Percentiles rank a stretch among this genome's conserved stretches.
Conservation (phyloP, 2,329 filamentous ascomycete genomes). For the Aspergillus sp. region DNA sequence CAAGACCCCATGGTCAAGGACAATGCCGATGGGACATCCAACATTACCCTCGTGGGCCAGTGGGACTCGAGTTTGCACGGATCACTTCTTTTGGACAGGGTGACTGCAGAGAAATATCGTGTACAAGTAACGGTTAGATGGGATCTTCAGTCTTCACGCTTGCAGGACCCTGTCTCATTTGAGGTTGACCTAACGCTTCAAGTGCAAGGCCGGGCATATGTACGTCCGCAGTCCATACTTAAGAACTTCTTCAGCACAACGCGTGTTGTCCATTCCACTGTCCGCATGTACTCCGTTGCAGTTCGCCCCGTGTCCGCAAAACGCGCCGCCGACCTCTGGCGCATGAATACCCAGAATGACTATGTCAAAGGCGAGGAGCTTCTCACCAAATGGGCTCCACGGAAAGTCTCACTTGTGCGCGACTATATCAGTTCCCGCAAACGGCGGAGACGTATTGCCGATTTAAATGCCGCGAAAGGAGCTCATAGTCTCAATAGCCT, state of each 20-base stretch:
- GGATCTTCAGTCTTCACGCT: conserved; percentile 79
- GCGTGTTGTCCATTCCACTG: conserved; percentile 82
- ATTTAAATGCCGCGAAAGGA: conserved; percentile 67
- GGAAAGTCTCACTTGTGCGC: conserved; percentile 85
- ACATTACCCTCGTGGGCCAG: conserved; percentile 82
- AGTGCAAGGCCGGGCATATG: conserved; percentile 78
- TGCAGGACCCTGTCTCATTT: conserved; percentile 88
- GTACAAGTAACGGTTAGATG: conserved; percentile 85
- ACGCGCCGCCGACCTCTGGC: conserved; percentile 88
- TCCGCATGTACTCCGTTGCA: conserved; percentile 80
- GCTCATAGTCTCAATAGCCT: conserved; percentile 43
- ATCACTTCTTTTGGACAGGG: conserved; percentile 88
- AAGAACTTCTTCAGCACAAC: conserved; percentile 82
- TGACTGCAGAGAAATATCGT: conserved; percentile 87
- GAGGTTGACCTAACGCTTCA: conserved; percentile 78
- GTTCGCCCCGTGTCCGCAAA: conserved; percentile 89
- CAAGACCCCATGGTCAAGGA: conserved; percentile 76
- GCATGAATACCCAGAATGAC: conserved; percentile 90
- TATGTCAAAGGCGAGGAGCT: conserved; percentile 96
- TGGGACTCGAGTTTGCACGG: conserved; percentile 96
- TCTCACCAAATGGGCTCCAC: conserved; percentile 79
- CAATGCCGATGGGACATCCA: conserved; percentile 86
- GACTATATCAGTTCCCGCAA: conserved; percentile 79
- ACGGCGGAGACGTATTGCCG: conserved; percentile 70
- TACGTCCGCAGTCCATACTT: conserved; percentile 83